These are phyloP conservation scores for Saccharomycopsis oosterbeekiorum DNA, from an alignment of 805 yeast genomes.

Conservation along the genomic window DNA sequence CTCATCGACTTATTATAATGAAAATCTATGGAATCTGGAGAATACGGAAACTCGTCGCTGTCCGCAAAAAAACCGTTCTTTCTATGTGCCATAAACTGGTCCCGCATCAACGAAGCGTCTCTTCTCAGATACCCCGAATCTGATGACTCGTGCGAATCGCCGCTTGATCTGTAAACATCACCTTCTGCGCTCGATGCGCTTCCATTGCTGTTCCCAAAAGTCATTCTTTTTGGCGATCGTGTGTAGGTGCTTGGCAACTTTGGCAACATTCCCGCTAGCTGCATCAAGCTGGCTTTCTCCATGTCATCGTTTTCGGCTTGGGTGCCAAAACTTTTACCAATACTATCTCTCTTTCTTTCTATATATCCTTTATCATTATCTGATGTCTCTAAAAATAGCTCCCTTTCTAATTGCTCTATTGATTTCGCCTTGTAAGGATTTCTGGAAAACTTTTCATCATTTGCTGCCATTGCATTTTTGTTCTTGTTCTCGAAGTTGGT, in stretches of 20 bases:
- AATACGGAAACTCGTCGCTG: not conserved
- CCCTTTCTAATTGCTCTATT: not conserved
- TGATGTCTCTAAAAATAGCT: not conserved
- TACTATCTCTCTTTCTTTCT: not conserved
- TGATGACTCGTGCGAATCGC: not conserved
- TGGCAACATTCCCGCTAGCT: not conserved
- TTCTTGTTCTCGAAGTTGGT: not conserved
- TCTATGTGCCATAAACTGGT: not conserved
- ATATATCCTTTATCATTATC: not conserved
- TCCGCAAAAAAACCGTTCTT: not conserved
- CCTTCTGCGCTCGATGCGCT: not conserved
- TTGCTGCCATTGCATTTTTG: not conserved
- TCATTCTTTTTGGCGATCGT: not conserved
- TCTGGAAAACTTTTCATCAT: not conserved
- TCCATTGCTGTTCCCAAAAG: not conserved
- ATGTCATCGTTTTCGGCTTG: not conserved
- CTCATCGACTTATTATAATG: not conserved
- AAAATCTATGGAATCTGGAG: not conserved
- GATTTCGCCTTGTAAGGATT: not conserved
- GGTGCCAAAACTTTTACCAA: not conserved
- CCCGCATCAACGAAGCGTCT: not conserved
- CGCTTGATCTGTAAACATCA: not conserved
- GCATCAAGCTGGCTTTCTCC: not conserved
- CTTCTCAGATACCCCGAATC: not conserved
- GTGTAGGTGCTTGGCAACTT: not conserved